Evolutionary conservation across 2,329 filamentous ascomycete genomes (phyloP).

Genomic region (Penicillium polonicum): DNA sequence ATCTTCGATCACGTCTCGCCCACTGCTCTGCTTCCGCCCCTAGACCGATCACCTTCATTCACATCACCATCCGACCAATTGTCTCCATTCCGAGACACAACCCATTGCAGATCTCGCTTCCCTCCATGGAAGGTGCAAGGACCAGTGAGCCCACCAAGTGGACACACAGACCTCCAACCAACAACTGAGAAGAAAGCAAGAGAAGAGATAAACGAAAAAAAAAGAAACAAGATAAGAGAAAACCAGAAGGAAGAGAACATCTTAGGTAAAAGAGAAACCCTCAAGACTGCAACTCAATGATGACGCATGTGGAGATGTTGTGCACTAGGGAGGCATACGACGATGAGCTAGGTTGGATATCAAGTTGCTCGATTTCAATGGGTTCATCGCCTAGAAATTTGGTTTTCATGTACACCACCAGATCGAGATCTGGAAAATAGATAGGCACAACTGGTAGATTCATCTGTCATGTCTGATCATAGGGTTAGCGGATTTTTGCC

Average conservation of each 20-base stretch:
- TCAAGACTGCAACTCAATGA: constrained; percentile 3
- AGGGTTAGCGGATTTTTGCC: not conserved
- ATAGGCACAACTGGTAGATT: constrained; percentile 13
- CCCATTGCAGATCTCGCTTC: constrained; percentile 1
- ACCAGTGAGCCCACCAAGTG: not conserved
- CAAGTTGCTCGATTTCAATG: not conserved
- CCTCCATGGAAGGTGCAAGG: not conserved
- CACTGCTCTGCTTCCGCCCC: not conserved
- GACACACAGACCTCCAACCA: constrained; percentile 2
- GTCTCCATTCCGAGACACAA: not conserved
- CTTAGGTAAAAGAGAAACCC: not conserved
- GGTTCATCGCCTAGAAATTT: constrained; percentile 2
- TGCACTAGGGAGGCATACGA: not conserved
- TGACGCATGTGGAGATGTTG: not conserved
- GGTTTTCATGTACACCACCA: constrained; percentile 9
- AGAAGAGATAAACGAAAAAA: constrained; percentile 4
- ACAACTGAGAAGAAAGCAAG: constrained; percentile 14
- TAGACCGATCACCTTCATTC: not conserved
- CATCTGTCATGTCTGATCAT: constrained; percentile 12
- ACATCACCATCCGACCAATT: not conserved
- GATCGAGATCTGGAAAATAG: constrained; percentile 1
- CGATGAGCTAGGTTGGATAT: not conserved
- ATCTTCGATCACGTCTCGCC: not conserved
- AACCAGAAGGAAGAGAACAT: constrained; percentile 13
- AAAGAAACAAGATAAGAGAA: constrained; percentile 4